Evolutionary conservation across 306 rosid genomes (phyloP), one percentile per base, ranked within the genome.

Genomic region (Dalbergia cultrata): DNA sequence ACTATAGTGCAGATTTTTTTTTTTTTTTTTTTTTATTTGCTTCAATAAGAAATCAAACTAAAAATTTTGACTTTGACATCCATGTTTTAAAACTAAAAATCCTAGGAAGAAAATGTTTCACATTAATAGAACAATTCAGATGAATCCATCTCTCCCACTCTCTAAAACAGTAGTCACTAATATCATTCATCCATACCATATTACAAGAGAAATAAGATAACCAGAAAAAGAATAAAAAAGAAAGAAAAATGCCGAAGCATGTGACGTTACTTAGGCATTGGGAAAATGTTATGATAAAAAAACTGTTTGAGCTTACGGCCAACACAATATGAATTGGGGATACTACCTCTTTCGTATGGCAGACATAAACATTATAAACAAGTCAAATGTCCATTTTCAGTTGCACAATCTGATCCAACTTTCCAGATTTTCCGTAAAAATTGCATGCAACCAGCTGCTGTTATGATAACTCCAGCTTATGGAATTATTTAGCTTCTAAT

Each of bases 341-440:
- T 35, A 59, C 4, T 11, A 43, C 43, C 50, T 11, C 52, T 31
- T 13, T 1, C 5, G 53, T 9, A 17, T 41, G 18, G 8, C 33
- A 66, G 53, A 8, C 4, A n/a, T 39, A 39, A 65, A 52, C 31
- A 66, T 41, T 33, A 70, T 52, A 52, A 16, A 33, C 43, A 73
- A 22, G 68, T 45, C 67, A 72, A 61, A 65, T 64, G 47, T 69
- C 47, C 56, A 57, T 59, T 75, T 78, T 53, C 61, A 75, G 63
- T 56, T 53, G 44, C 54, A 76, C 78, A 63, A 43, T 21, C 72
- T 43, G 49, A 66, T 41, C 71, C 22, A 31, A 19, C 5, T 19
- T 1, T 43, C 37, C 56, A 67, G 35, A 21, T 45, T 68, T 61
- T 26, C 8, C 2, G n/a, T 60, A 33, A 21, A 21, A 21, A 21